A percentile compares a stretch with the other conserved stretches of the same genome.
Evolutionary conservation across 805 yeast species (phyloP).

Genomic region (Wickerhamomyces queroliae): DNA sequence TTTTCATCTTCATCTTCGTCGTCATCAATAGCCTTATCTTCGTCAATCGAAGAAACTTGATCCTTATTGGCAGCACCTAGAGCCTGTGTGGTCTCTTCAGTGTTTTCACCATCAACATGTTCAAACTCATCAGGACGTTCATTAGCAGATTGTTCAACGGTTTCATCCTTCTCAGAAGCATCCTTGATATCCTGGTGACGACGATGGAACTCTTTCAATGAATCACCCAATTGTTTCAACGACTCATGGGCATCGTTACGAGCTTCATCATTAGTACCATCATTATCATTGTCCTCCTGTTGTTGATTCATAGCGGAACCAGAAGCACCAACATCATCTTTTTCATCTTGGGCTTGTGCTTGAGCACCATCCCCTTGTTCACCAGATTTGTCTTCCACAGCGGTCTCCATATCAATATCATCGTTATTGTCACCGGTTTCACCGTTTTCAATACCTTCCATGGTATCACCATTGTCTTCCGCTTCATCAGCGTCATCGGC

Average conservation of each 20-base stretch:
- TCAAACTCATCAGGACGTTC: constrained; percentile 83
- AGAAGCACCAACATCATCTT: constrained; percentile 62
- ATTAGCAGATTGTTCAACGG: constrained; percentile 45
- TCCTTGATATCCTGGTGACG: constrained; percentile 85
- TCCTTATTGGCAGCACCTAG: constrained; percentile 85
- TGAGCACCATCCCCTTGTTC: constrained; percentile 61
- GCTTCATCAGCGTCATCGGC: constrained; percentile 36
- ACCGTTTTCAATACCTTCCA: constrained; percentile 53
- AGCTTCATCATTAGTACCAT: constrained; percentile 42
- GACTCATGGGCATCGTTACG: constrained; percentile 70
- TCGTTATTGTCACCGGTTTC: constrained; percentile 36
- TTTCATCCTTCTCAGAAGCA: constrained; percentile 44
- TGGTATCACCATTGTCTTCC: constrained; percentile 35
- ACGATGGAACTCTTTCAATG: constrained; percentile 85
- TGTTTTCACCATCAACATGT: constrained; percentile 74
- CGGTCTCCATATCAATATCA: constrained; percentile 48
- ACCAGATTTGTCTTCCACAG: constrained; percentile 55
- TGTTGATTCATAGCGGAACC: constrained; percentile 45
- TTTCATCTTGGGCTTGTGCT: constrained; percentile 46
- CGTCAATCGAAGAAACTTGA: constrained; percentile 69
- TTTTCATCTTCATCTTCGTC: constrained; percentile 35
- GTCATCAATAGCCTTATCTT: constrained; percentile 78
- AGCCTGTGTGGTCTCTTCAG: constrained; percentile 83
- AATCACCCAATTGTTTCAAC: constrained; percentile 84
- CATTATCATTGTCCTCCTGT: constrained; percentile 35